Base-by-base conservation (phyloP, 306 rosid species). In the Leucaena leucocephala region DNA sequence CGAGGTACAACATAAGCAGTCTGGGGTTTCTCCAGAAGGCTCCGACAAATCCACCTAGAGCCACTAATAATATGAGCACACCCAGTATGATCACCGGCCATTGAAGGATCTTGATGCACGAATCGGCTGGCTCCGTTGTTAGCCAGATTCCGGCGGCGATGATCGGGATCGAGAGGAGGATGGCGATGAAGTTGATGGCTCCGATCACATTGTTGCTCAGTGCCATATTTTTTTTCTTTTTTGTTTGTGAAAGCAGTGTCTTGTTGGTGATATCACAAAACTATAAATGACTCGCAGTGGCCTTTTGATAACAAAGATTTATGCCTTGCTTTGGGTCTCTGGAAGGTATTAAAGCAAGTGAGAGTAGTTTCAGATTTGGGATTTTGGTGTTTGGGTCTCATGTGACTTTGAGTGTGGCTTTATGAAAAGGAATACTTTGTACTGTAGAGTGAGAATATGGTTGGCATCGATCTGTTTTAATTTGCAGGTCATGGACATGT, bases 111-210 rank as follows among this genome's bases (percentile, higher is more conserved):
- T 92, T 83, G 10, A 92, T 89, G 14, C 98, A 95, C 0, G 96
- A 87, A 68, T 92, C 92, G 33, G 95, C 98, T 4, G 92, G 84
- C 77, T 88, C 88, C 0, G 92, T 82, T 45, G 92, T 67, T 3
- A 95, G 96, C 98, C 98, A 95, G 71, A 95, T 91, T 42, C 98
- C 98, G 0, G 95, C 86, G 6, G 87, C 94, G 50, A 94, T 89
- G 45, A 95, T 87, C 6, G 97, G 97, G 68, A 95, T 81, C 7
- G 98, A 95, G 72, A 95, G 92, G 48, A 95, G 91, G 45, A 91
- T 78, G 0, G 97, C 95, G 0, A 91, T 81, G 40, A 92, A 91
- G 86, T 92, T 95, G 44, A 95, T 90, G 78, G 79, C 89, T 65
- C 92, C 98, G 67, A 88, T 88, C 2, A 91, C 85, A 43, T 89